A percentile compares a stretch with the other conserved stretches of the same genome.
phyloP scores from a whole-genome alignment of 2,329 filamentous ascomycete species.

The Talaromyces verruculosus region DNA sequence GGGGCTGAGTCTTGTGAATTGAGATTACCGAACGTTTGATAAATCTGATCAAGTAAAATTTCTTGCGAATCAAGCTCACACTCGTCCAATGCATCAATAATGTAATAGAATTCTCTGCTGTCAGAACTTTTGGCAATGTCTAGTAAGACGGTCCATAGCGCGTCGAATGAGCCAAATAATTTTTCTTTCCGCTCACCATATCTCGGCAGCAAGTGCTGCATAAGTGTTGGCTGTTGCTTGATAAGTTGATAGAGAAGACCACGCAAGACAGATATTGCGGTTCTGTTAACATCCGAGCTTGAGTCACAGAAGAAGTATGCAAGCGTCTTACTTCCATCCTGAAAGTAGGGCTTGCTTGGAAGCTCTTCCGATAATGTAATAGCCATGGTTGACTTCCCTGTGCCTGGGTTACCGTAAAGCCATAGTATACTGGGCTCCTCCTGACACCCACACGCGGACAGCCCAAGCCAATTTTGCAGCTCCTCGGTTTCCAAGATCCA shows the following conservation, averaged over 20 bases:
- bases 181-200: not conserved
- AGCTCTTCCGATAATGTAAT: constrained; percentile 2
- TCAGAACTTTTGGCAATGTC: not conserved
- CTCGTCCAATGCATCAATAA: constrained; percentile 14
- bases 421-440: not conserved
- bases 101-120: not conserved
- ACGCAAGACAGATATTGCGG: not conserved
- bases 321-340: not conserved
- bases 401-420: constrained; percentile 7
- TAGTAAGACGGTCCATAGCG: not conserved
- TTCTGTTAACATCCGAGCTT: not conserved
- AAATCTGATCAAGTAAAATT: not conserved
- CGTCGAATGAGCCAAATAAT: not conserved
- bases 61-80: not conserved
- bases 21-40: not conserved
- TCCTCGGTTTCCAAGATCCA: constrained; percentile 10
- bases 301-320: constrained; percentile 10
- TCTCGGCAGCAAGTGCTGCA: not conserved
- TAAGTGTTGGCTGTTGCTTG: not conserved
- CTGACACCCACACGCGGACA: not conserved
- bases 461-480: not conserved
- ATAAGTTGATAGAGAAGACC: not conserved
- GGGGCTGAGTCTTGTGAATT: not conserved
- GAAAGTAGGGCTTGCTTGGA: not conserved
- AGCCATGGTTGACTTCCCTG: constrained; percentile 15